phyloP scores from a whole-genome alignment of 352 stramenopile genomes.

The Pythium brassicae region DNA sequence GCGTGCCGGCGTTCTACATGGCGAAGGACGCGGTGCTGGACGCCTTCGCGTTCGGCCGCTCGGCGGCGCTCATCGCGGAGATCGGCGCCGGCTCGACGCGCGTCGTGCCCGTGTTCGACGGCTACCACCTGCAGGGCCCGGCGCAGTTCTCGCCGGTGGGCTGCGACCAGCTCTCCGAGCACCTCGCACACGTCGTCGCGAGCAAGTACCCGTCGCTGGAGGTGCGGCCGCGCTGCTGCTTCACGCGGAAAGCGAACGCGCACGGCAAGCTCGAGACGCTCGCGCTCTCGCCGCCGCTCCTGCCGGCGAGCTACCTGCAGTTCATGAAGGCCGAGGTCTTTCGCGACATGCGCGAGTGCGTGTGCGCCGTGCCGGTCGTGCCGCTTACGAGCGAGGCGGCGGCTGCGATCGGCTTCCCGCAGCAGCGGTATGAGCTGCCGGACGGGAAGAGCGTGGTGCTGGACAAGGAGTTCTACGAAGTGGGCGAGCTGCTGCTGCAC shows the following conservation, averaged over 20 bases:
- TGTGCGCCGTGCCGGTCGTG: slow-evolving; percentile 42
- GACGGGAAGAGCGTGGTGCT: slow-evolving; percentile 68
- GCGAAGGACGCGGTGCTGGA: slow-evolving; percentile 87
- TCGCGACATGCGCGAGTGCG: slow-evolving; percentile 70
- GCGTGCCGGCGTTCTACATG: slow-evolving; percentile 87
- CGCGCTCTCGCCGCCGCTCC: slow-evolving; percentile 38
- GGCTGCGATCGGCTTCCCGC: slow-evolving; percentile 8
- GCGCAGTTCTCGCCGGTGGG: slow-evolving; percentile 73
- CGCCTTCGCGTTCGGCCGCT: slow-evolving; percentile 88
- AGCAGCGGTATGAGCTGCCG: slow-evolving; percentile 71
- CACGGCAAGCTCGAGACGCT: slow-evolving; percentile 57
- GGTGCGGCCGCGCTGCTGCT: slow-evolving; percentile 62
- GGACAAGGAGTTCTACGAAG: slow-evolving; percentile 61
- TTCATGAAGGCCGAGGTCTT: slow-evolving; percentile 69
- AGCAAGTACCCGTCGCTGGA: slow-evolving; percentile 30
- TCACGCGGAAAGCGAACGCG: slow-evolving; percentile 47
- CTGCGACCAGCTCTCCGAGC: slow-evolving; percentile 63
- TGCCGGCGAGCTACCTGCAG: slow-evolving; percentile 69
- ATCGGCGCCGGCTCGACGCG: slow-evolving; percentile 81
- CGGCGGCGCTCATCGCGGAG: slow-evolving; percentile 85
- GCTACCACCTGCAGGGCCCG: slow-evolving; percentile 79
- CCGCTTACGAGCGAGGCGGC: slow-evolving; percentile 35
- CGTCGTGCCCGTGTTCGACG: slow-evolving; percentile 89
- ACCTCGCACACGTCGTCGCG: slow-evolving; percentile 66
- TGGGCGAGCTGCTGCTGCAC: slow-evolving; percentile 76